phyloP scores from a whole-genome alignment of 164 flowering plant genomes.

The Piper betle region DNA sequence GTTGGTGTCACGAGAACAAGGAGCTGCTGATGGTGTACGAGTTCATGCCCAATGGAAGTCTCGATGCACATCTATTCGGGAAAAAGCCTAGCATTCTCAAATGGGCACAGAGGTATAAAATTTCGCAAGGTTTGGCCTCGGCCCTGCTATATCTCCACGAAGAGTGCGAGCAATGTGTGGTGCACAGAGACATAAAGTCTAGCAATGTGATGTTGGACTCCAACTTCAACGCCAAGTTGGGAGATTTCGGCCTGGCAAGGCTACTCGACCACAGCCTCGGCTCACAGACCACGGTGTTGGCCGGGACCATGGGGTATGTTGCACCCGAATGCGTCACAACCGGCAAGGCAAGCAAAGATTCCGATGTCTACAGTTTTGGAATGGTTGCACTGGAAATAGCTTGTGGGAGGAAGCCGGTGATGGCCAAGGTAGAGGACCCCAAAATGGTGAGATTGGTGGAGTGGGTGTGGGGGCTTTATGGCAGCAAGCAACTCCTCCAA shows the following conservation, averaged over 20 bases:
- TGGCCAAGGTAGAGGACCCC: conserved; percentile 8
- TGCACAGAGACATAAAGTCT: conserved; percentile 44
- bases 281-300: conserved; percentile 33
- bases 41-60: conserved; percentile 40
- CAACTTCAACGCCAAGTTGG: conserved; percentile 35
- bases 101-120: conserved; percentile 32
- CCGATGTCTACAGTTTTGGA: conserved; percentile 53
- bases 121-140: conserved; percentile 36
- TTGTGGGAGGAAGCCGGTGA: conserved; percentile 33
- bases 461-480: conserved; percentile 50
- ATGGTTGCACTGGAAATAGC: conserved; percentile 38
- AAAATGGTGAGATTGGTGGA: conserved; percentile 25
- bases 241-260: conserved; percentile 50
- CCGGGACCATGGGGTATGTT: conserved; percentile 50
- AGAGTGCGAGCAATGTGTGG: conserved; percentile 48
- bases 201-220: conserved; percentile 49
- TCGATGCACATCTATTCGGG: conserved; percentile 33
- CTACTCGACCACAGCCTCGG: conserved; percentile 35
- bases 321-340: conserved; percentile 45
- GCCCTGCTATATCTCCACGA: conserved; percentile 42
- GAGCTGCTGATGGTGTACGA: conserved; percentile 38
- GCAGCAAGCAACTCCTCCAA: background rate
- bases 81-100: conserved; percentile 3
- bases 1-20: conserved; percentile 42
- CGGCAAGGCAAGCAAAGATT: conserved; percentile 39